phyloP scores from a whole-genome alignment of 1,284 basidiomycete species.

The Moniliophthora roreri region DNA sequence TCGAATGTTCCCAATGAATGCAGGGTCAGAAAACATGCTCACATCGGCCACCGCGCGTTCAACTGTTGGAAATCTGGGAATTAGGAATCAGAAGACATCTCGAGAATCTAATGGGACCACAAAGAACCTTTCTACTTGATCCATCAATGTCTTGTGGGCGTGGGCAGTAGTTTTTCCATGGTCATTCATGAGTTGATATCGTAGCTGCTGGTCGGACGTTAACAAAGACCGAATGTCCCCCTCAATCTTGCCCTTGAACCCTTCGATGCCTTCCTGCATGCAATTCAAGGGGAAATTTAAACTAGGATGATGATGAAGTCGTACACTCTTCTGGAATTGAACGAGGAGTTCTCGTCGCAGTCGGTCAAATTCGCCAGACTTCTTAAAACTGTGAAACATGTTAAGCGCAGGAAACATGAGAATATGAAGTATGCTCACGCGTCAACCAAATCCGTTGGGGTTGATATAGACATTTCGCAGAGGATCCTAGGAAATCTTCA shows the following conservation, averaged over 20 bases:
- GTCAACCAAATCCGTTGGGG: constrained; percentile 13
- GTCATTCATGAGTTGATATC: constrained; percentile 45
- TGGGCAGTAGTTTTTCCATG: constrained; percentile 52
- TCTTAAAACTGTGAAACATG: constrained; percentile 59
- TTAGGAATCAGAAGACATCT: neutral
- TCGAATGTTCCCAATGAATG: constrained; percentile 47
- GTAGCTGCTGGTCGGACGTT: constrained; percentile 41
- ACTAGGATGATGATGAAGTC: constrained; percentile 22
- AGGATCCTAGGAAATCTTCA: neutral
- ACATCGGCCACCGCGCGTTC: constrained; percentile 62
- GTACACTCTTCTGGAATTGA: constrained; percentile 64
- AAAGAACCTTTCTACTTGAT: constrained; percentile 77
- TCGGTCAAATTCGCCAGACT: constrained; percentile 77
- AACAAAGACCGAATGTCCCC: constrained; percentile 57
- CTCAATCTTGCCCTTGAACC: constrained; percentile 55
- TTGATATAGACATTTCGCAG: constrained; percentile 11
- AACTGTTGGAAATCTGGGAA: constrained; percentile 53
- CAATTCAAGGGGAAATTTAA: constrained; percentile 5
- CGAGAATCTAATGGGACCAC: constrained; percentile 6
- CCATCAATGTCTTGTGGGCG: constrained; percentile 60
- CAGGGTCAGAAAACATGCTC: constrained; percentile 48
- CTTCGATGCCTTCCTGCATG: constrained; percentile 13
- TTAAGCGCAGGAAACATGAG: neutral
- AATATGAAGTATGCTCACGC: constrained; percentile 6
- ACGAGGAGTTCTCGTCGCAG: constrained; percentile 63